phyloP scores from a whole-genome alignment of 116 monocot species.

The Posidonia oceanica region DNA sequence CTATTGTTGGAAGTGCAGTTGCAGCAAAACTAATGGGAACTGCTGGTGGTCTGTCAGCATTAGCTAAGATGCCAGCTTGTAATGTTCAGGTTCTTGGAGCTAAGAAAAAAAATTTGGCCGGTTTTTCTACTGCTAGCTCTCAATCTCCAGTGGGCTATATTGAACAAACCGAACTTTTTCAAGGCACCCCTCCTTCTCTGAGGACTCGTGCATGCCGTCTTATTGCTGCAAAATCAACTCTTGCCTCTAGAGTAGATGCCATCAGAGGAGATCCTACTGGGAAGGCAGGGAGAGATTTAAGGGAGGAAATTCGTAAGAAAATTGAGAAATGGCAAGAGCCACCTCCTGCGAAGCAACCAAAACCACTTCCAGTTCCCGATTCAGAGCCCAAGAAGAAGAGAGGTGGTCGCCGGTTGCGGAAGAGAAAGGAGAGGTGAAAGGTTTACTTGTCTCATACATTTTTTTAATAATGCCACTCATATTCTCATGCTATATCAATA shows the following conservation, averaged over 20 bases:
- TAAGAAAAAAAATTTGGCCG: conserved; percentile 92
- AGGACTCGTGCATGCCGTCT: conserved; percentile 75
- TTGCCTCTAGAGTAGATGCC: conserved; percentile 85
- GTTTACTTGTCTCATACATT: background rate
- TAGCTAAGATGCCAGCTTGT: conserved; percentile 98
- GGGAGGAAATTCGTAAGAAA: conserved; percentile 81
- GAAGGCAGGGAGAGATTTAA: conserved; percentile 60
- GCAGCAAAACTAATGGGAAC: conserved; percentile 97
- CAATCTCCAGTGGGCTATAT: conserved; percentile 85
- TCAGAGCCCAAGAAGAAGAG: conserved; percentile 97
- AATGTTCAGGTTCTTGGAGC: conserved; percentile 92
- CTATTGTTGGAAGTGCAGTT: conserved; percentile 89
- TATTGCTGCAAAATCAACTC: conserved; percentile 79
- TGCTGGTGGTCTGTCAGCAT: conserved; percentile 85
- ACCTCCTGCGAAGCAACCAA: conserved; percentile 93
- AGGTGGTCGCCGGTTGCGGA: conserved; percentile 80
- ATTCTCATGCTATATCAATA: background rate
- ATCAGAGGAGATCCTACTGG: conserved; percentile 83
- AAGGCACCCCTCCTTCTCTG: conserved; percentile 72
- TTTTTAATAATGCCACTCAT: background rate
- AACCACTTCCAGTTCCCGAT: conserved; percentile 95
- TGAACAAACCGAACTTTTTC: conserved; percentile 85
- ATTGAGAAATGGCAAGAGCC: conserved; percentile 99
- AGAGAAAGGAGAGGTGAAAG: conserved; percentile 83
- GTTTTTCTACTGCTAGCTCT: conserved; percentile 87